phyloP scores from a whole-genome alignment of 23 red algal species.

The Gracilaria domingensis region DNA sequence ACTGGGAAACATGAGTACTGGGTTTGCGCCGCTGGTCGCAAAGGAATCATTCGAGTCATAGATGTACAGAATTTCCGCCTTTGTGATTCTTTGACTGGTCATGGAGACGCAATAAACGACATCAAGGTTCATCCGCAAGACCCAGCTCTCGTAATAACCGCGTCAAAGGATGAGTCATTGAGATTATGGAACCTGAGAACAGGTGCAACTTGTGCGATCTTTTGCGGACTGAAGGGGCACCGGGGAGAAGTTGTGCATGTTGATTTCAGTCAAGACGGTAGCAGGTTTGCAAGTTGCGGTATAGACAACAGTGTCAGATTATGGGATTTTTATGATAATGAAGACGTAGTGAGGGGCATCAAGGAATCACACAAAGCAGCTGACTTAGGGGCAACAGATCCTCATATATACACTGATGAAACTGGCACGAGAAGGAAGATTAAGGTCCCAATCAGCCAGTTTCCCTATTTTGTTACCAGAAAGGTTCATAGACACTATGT shows the following conservation, averaged over 20 bases:
- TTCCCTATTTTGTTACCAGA: constrained; percentile 74
- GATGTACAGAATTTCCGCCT: constrained; percentile 49
- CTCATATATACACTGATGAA: constrained; percentile 57
- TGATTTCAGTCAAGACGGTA: constrained; percentile 77
- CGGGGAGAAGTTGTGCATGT: constrained; percentile 86
- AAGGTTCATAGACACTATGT: constrained; percentile 95
- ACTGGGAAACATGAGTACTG: constrained; percentile 70
- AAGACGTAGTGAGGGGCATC: constrained; percentile 60
- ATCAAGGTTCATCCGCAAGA: constrained; percentile 79
- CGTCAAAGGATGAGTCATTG: constrained; percentile 89
- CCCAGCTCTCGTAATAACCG: constrained; percentile 77
- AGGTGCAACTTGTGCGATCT: constrained; percentile 80
- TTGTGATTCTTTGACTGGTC: constrained; percentile 75
- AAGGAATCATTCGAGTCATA: constrained; percentile 83
- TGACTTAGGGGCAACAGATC: constrained; percentile 64
- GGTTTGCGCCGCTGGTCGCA: constrained; percentile 68
- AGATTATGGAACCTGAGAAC: constrained; percentile 91
- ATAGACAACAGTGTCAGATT: constrained; percentile 85
- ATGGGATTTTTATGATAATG: constrained; percentile 74
- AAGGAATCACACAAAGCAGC: constrained; percentile 59
- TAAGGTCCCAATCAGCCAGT: constrained; percentile 83
- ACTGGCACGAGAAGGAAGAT: constrained; percentile 63
- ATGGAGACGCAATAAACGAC: constrained; percentile 83
- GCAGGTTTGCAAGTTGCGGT: constrained; percentile 77
- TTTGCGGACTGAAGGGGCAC: constrained; percentile 91